A percentile compares a stretch with the other conserved stretches of the same genome.
Evolutionary conservation across 2,329 filamentous ascomycete genomes (phyloP).

Genomic region (Aureobasidium sp.): DNA sequence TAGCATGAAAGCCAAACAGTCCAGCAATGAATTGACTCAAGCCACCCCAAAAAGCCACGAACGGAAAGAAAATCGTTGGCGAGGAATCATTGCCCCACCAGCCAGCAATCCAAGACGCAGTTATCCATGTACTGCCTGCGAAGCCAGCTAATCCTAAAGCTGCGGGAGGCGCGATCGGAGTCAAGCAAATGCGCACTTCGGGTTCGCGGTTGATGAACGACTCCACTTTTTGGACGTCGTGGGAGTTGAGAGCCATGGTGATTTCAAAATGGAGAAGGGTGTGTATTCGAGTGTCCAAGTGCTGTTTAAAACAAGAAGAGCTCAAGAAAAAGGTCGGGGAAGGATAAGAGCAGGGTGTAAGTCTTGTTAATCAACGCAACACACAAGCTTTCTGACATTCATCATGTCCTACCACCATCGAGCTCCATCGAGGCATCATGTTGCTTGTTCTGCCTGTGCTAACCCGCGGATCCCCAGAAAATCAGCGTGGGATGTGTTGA

Average conservation of each 20-base stretch:
- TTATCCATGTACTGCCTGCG: slow-evolving; percentile 24
- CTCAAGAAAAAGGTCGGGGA: too few species aligned
- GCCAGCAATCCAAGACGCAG: slow-evolving; percentile 18
- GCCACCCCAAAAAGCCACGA: slow-evolving; percentile 23
- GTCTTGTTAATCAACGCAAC: neutral
- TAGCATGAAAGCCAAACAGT: slow-evolving; percentile 19
- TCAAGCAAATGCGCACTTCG: slow-evolving; percentile 22
- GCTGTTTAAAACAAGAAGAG: too few species aligned
- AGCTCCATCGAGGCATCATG: neutral
- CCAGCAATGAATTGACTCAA: slow-evolving; percentile 26
- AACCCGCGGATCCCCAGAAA: neutral
- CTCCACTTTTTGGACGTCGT: neutral
- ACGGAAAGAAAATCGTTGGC: slow-evolving; percentile 25
- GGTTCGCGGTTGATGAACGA: slow-evolving; percentile 14
- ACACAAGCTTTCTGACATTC: neutral
- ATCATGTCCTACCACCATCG: neutral
- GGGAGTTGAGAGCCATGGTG: neutral
- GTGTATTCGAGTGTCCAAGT: neutral
- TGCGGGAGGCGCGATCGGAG: slow-evolving; percentile 25
- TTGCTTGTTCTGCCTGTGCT: neutral
- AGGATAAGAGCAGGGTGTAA: neutral
- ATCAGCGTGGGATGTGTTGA: neutral
- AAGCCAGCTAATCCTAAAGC: slow-evolving; percentile 25
- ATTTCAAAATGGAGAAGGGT: too few species aligned
- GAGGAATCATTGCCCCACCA: slow-evolving; percentile 21